phyloP scores from a whole-genome alignment of 805 yeast species.

The Myxozyma neglecta region DNA sequence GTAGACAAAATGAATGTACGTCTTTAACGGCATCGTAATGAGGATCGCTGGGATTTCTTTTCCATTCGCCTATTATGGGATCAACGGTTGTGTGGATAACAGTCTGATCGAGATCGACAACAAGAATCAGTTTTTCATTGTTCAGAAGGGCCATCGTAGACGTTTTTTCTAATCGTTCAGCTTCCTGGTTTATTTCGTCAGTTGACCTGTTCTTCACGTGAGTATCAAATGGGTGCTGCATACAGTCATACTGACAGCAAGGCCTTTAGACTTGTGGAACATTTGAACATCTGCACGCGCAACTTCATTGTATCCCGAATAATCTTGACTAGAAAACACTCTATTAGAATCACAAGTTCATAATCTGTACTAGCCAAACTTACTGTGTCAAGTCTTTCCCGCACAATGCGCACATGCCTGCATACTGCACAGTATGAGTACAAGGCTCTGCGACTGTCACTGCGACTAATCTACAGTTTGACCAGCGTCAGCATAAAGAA shows the following conservation, averaged over 20 bases:
- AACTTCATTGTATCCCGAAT: conserved; percentile 63
- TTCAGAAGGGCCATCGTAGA: conserved; percentile 60
- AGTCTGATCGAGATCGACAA: conserved; percentile 96
- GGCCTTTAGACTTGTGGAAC: conserved; percentile 83
- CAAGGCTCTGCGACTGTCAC: conserved; percentile 76
- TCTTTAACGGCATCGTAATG: conserved; percentile 82
- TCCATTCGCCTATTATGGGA: conserved; percentile 97
- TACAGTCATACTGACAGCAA: conserved; percentile 64
- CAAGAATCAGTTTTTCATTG: conserved; percentile 74
- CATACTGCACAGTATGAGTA: conserved; percentile 88
- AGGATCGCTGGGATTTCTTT: conserved; percentile 78
- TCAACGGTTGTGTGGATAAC: conserved; percentile 97
- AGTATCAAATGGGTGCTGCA: neutral
- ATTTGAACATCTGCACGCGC: conserved; percentile 82
- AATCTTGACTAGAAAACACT: conserved; percentile 62
- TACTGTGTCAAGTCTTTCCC: conserved; percentile 61
- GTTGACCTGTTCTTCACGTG: too few species aligned
- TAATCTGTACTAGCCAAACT: neutral
- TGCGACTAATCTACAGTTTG: conserved; percentile 47
- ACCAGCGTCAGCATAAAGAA: neutral
- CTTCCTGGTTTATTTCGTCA: conserved; percentile 55
- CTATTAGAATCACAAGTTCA: neutral
- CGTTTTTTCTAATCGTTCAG: conserved; percentile 72
- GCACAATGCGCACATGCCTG: conserved; percentile 91
- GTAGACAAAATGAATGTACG: conserved; percentile 71